These are phyloP conservation scores for Excoecaria agallocha DNA, from an alignment of 345 rosid genomes.

Conservation along the genomic window DNA sequence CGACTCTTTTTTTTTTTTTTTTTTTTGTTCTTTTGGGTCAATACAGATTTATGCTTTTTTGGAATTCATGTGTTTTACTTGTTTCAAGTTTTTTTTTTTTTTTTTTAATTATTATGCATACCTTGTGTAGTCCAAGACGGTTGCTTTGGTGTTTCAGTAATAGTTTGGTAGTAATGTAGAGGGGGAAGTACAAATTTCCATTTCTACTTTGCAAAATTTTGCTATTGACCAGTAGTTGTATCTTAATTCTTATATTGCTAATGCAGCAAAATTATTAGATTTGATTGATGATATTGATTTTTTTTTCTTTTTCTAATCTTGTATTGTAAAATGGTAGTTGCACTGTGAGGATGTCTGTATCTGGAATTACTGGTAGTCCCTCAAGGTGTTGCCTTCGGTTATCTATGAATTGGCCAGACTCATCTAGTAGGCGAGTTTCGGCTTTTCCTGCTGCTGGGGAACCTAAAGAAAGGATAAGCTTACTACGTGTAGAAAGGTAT, in stretches of 20 bases:
- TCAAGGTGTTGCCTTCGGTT: constrained; percentile 45
- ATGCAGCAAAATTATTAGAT: neutral
- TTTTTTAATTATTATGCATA: neutral
- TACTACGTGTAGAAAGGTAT: constrained; percentile 45
- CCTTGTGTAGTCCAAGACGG: neutral
- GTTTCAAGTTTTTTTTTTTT: too few relatives aligned
- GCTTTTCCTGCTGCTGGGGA: constrained; percentile 29
- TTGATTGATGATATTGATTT: neutral
- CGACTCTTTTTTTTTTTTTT: neutral
- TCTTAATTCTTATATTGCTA: too few relatives aligned
- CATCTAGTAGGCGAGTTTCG: constrained; percentile 31
- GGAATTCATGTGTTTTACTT: too few relatives aligned
- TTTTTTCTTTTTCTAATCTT: neutral
- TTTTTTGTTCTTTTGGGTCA: too few relatives aligned
- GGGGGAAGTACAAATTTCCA: too few relatives aligned
- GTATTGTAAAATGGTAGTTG: neutral
- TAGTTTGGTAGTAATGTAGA: neutral
- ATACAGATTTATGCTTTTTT: neutral
- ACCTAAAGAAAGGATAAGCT: constrained; percentile 23
- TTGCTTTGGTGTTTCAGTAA: neutral
- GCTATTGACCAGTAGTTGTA: neutral
- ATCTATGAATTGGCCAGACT: constrained; percentile 30
- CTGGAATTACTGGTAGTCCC: constrained; percentile 58
- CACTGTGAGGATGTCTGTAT: constrained; percentile 47
- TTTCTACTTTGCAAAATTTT: neutral